Evolutionary conservation across 2,329 filamentous ascomycete genomes (phyloP), one percentile per base, ranked within the genome.

Genomic region (Aspergillus terreus): DNA sequence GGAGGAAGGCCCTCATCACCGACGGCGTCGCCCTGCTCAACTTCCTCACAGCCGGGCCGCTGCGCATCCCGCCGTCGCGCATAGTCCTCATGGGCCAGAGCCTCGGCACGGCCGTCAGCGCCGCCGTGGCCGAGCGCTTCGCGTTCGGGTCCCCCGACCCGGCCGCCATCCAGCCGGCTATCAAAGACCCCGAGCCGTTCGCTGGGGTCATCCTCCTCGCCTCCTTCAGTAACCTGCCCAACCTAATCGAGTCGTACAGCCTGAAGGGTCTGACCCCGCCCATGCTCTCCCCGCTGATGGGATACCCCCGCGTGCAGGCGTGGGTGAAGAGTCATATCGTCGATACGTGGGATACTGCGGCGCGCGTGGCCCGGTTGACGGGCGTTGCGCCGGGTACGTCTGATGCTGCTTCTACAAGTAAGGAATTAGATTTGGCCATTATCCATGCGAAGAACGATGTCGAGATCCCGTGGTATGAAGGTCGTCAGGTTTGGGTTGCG

Each of bases 41-140:
- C 54, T 95, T 88, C 45, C 63, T 77, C 11, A 76, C 72, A 3
- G 70, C 72, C 9, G 57, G 61, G 75, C 83, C 88, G 9, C 77
- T 90, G 35, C 73, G 81, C 0, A 78, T 96, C 15, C 78, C 87
- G 0, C 74, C 90, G 0, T 79, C 81, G 36, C 84, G 84, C 23
- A 94, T 96, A 56, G 83, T 92, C 3, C 77, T 96, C 25, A 75
- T 95, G 3, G 92, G 92, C 15, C 92, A 96, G 62, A 94, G 88
- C 62, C 80, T 97, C 0, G 92, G 92, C 21, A 96, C 92, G 0
- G 92, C 89, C 0, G 88, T 96, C 1, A 84, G 86, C 5, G 81
- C 85, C 43, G 92, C 84, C 2, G 83, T 89, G 1, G 85, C 83
- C 1, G 85, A 95, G 62, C 80, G 83, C 50, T 92, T 88, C 61